These are phyloP conservation scores for Debaryomyces psychrophilus DNA, from an alignment of 1,139 yeast species.

Conservation along the genomic window DNA sequence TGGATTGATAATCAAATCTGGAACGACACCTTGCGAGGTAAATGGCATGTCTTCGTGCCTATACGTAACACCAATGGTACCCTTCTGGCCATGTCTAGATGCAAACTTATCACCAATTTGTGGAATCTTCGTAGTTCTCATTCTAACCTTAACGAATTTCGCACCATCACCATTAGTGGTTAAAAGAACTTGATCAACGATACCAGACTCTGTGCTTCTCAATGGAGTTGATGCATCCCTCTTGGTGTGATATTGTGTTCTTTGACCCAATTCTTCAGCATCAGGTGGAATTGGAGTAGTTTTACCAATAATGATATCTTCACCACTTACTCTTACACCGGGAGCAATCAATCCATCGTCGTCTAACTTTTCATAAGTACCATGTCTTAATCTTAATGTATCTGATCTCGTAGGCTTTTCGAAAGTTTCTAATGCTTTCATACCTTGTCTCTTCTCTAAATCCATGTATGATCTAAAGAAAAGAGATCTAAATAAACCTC, in stretches of 20 bases:
- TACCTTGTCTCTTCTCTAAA: constrained; percentile 97
- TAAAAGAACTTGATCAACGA: constrained; percentile 93
- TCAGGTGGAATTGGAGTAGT: constrained; percentile 99
- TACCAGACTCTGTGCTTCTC: constrained; percentile 96
- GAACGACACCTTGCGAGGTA: constrained; percentile 94
- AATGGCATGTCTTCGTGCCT: constrained; percentile 99
- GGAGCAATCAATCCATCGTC: constrained; percentile 98
- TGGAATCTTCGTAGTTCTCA: constrained; percentile 97
- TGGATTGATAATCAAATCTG: constrained; percentile 95
- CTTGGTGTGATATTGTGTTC: constrained; percentile 96
- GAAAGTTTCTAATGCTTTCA: constrained; percentile 94
- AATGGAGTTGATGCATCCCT: constrained; percentile 98
- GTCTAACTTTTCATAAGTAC: constrained; percentile 96
- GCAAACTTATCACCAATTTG: constrained; percentile 99
- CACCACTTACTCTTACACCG: constrained; percentile 98
- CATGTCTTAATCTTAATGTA: constrained; percentile 93
- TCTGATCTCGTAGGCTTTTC: constrained; percentile 95
- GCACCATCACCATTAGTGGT: constrained; percentile 98
- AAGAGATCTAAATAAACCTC: constrained; percentile 93
- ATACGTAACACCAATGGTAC: constrained; percentile 99
- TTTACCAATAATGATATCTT: constrained; percentile 96
- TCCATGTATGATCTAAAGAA: constrained; percentile 98
- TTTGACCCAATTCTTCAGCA: constrained; percentile 96
- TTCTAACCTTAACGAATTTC: constrained; percentile 94
- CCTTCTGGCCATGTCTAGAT: constrained; percentile 99